A percentile compares a stretch with the other conserved stretches of the same genome.
Evolutionary conservation across 2,329 filamentous ascomycete genomes (phyloP).

Genomic region (Tympanopsis confertula): DNA sequence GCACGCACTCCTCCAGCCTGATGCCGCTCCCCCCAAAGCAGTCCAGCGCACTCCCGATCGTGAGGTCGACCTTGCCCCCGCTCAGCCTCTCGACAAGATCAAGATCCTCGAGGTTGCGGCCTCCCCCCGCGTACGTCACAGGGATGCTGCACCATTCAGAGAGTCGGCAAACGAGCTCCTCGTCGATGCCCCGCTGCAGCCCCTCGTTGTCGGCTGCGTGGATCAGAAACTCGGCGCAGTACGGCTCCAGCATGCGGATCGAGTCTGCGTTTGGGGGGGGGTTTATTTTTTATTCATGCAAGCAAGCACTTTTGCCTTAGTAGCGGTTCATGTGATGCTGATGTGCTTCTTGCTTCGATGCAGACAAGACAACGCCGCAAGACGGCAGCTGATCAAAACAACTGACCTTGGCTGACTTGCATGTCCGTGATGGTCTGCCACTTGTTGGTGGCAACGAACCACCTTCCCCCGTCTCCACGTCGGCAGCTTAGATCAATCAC

Average conservation of each 20-base stretch:
- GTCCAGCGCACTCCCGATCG: constrained; percentile 90
- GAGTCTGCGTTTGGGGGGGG: constrained; percentile 44
- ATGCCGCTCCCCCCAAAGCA: constrained; percentile 86
- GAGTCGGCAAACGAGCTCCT: constrained; percentile 65
- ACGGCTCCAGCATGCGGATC: constrained; percentile 71
- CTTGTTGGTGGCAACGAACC: constrained; percentile 98
- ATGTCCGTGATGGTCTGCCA: constrained; percentile 98
- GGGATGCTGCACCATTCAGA: constrained; percentile 82
- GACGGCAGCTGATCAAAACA: too few species aligned
- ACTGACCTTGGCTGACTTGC: constrained; percentile 73
- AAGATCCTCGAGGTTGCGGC: constrained; percentile 68
- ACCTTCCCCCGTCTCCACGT: constrained; percentile 55
- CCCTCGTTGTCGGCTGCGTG: constrained; percentile 96
- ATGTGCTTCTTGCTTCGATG: too few species aligned
- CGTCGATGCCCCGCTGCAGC: constrained; percentile 80
- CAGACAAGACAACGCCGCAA: too few species aligned
- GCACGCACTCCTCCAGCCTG: constrained; percentile 76
- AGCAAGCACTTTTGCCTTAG: not conserved
- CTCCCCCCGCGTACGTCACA: constrained; percentile 94
- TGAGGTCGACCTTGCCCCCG: constrained; percentile 74
- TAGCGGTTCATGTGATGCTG: not conserved
- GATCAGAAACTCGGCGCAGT: constrained; percentile 92
- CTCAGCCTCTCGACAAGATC: constrained; percentile 73
- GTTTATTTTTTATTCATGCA: not conserved
- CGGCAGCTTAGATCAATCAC: constrained; percentile 94